Percentiles rank a stretch among this genome's conserved stretches.
Conservation (phyloP, 1,139 yeast genomes). For the Pichia norvegensis region DNA sequence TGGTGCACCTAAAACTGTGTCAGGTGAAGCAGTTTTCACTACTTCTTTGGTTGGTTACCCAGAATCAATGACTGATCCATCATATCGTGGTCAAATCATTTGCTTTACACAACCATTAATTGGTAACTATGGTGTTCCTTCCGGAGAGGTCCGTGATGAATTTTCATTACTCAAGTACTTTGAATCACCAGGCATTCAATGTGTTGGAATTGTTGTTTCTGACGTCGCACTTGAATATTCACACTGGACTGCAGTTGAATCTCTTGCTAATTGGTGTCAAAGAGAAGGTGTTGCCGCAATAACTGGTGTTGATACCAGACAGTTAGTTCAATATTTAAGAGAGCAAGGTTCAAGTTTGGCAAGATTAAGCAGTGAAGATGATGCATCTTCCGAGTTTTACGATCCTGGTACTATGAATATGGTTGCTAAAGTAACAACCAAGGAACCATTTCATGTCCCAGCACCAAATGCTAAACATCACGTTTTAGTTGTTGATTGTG, state of each 20-base stretch:
- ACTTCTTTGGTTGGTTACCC: constrained; percentile 97
- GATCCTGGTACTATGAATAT: constrained; percentile 90
- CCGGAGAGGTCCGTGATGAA: constrained; percentile 70
- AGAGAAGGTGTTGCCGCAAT: constrained; percentile 96
- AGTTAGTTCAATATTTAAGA: constrained; percentile 83
- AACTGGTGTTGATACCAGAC: constrained; percentile 95
- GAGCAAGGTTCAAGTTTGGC: constrained; percentile 95
- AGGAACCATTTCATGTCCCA: constrained; percentile 84
- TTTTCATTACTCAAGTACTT: constrained; percentile 79
- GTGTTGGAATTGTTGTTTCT: constrained; percentile 92
- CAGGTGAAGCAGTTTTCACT: constrained; percentile 97
- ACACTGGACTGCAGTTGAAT: constrained; percentile 98
- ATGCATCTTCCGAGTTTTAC: constrained; percentile 78
- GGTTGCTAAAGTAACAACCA: constrained; percentile 91
- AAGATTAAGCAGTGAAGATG: constrained; percentile 81
- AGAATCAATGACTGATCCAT: constrained; percentile 97
- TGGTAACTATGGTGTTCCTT: constrained; percentile 97
- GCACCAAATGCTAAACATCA: constrained; percentile 64
- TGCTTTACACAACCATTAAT: constrained; percentile 95
- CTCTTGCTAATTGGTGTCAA: constrained; percentile 90
- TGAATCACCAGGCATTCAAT: constrained; percentile 86
- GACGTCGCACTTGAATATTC: constrained; percentile 93
- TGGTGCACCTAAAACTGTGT: constrained; percentile 84
- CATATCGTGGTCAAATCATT: constrained; percentile 90
- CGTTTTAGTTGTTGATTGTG: constrained; percentile 92